These are phyloP conservation scores for Venturia asperata DNA, from an alignment of 2,329 filamentous ascomycete genomes.

Conservation along the genomic window DNA sequence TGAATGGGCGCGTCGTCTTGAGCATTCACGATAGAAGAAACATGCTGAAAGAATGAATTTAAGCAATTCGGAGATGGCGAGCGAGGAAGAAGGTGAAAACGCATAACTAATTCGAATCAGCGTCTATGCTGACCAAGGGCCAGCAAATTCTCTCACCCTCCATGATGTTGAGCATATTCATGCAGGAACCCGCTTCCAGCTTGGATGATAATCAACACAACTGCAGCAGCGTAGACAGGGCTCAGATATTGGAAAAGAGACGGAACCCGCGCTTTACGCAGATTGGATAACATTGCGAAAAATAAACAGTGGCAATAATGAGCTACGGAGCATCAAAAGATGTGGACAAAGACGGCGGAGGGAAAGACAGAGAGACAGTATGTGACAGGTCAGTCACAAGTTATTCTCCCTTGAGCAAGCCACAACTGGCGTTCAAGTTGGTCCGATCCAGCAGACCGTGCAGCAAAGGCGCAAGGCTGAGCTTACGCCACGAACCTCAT, in stretches of 20 bases:
- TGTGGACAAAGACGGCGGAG: no score
- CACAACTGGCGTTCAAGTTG: not conserved
- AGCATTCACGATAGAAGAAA: constrained; percentile 29
- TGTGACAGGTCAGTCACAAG: not conserved
- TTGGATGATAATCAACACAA: constrained; percentile 31
- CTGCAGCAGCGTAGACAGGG: constrained; percentile 25
- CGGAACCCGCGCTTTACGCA: not conserved
- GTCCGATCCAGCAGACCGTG: not conserved
- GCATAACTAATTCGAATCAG: constrained; percentile 24
- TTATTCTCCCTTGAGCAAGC: not conserved
- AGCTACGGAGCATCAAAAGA: not conserved
- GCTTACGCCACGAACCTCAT: not conserved
- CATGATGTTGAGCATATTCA: constrained; percentile 27
- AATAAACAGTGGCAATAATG: not conserved
- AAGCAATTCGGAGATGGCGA: constrained; percentile 31
- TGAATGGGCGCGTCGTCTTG: not conserved
- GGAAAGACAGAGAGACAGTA: not conserved
- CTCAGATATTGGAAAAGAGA: not conserved
- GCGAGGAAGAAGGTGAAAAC: constrained; percentile 30
- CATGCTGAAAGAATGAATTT: constrained; percentile 29
- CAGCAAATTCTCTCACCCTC: not conserved
- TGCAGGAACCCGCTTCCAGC: constrained; percentile 33
- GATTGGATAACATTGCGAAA: not conserved
- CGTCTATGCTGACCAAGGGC: no score
- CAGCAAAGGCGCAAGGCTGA: not conserved